A percentile compares a stretch with the other conserved stretches of the same genome.
phyloP scores from a whole-genome alignment of 163 green algal species.

The Scenedesmus sp. region DNA sequence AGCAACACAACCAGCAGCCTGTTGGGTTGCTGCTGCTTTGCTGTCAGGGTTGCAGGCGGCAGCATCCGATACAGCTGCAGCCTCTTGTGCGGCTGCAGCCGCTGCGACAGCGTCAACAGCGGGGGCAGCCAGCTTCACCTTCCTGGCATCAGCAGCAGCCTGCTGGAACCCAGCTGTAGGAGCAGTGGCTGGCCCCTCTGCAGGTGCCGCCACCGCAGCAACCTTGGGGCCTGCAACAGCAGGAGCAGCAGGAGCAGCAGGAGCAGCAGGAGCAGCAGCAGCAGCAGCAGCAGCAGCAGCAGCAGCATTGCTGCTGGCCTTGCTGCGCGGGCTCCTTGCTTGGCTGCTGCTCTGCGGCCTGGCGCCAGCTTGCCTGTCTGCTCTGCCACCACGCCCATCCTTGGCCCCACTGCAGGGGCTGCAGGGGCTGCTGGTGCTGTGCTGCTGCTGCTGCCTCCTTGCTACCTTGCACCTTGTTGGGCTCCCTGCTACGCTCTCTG shows the following conservation, averaged over 20 bases:
- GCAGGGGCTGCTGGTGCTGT: too few species aligned
- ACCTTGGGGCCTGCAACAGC: neutral
- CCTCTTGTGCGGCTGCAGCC: neutral
- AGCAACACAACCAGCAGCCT: neutral
- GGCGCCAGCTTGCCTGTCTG: neutral
- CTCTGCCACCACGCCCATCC: neutral
- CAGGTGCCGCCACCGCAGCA: too few species aligned
- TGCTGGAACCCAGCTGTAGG: neutral
- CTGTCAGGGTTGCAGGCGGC: neutral
- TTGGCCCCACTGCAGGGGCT: neutral
- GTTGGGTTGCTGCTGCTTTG: neutral
- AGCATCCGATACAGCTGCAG: neutral
- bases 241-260: neutral
- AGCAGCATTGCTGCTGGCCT: neutral
- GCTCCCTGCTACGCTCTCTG: neutral
- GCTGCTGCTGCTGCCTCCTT: neutral
- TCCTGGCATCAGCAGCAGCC: neutral
- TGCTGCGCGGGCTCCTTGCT: neutral
- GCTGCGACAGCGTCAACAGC: neutral
- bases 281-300: neutral
- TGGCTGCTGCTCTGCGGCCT: neutral
- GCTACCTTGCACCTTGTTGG: too few species aligned
- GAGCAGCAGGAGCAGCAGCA: neutral
- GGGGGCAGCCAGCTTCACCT: neutral
- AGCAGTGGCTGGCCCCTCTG: neutral